These are phyloP conservation scores for Trypanosoma grayi DNA, from an alignment of 208 protist genomes.

Conservation along the genomic window DNA sequence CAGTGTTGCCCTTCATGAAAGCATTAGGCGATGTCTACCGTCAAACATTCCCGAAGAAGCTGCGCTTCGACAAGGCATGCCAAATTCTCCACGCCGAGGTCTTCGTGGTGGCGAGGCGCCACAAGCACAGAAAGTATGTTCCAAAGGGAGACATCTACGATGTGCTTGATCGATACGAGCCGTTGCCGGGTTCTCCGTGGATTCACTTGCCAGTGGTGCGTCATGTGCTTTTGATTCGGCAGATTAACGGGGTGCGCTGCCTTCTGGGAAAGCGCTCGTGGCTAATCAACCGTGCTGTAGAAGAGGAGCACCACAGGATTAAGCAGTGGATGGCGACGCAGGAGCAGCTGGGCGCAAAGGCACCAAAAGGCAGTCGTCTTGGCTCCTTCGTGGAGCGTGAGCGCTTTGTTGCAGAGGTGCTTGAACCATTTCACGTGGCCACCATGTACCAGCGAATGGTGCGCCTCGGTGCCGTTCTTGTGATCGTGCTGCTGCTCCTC, in stretches of 20 bases:
- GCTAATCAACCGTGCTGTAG: conserved; percentile 72
- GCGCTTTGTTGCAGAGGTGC: conserved; percentile 70
- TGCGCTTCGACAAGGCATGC: conserved; percentile 79
- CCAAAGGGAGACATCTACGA: conserved; percentile 54
- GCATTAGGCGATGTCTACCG: conserved; percentile 61
- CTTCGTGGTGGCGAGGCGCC: conserved; percentile 50
- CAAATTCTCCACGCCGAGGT: conserved; percentile 80
- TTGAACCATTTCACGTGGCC: conserved; percentile 73
- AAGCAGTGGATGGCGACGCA: conserved; percentile 54
- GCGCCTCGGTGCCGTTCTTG: conserved; percentile 41
- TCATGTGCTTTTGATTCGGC: conserved; percentile 65
- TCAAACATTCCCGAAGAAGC: conserved; percentile 69
- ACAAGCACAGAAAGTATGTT: conserved; percentile 81
- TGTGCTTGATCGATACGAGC: conserved; percentile 53
- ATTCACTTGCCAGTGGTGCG: conserved; percentile 79
- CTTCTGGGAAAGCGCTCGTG: conserved; percentile 49
- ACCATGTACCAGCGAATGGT: conserved; percentile 77
- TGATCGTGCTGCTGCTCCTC: conserved; percentile 40
- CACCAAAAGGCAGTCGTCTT: not conserved
- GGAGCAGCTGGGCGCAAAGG: conserved; percentile 2
- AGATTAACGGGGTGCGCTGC: conserved; percentile 61
- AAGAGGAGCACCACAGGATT: conserved; percentile 66
- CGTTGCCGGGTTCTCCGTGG: conserved; percentile 56
- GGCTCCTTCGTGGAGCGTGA: conserved; percentile 66
- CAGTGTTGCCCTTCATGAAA: conserved; percentile 36